Conservation (phyloP, 371 early-diverging fungal genomes). For the Saksenaea oblongispora region DNA sequence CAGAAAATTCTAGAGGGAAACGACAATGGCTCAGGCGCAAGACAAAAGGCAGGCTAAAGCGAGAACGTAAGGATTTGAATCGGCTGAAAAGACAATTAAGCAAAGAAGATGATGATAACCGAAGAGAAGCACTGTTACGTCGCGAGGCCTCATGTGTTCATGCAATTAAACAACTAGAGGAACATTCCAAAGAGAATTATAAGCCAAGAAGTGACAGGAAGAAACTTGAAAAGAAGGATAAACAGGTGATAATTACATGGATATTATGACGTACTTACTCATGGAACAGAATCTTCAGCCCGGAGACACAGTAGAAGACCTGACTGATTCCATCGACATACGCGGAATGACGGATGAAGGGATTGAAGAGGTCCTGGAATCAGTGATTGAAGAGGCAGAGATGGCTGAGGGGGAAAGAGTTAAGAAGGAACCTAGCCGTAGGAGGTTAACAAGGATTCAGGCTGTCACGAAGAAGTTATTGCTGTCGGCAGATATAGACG, state of each 20-base stretch:
- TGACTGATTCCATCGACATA: not conserved
- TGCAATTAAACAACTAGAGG: not conserved
- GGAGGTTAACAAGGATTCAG: not conserved
- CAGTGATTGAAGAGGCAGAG: conserved; percentile 31
- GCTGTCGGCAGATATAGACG: not conserved
- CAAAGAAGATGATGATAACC: too few relatives aligned
- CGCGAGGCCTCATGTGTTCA: not conserved
- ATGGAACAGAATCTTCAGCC: not conserved
- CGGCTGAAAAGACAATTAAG: not conserved
- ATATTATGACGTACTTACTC: not conserved
- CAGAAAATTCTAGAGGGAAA: too few relatives aligned
- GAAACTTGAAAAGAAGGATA: not conserved
- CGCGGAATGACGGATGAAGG: not conserved
- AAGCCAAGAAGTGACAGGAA: not conserved
- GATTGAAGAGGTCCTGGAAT: not conserved
- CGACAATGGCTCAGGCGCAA: too few relatives aligned
- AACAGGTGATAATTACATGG: not conserved
- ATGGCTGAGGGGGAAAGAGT: conserved; percentile 20
- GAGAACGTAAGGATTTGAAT: too few relatives aligned
- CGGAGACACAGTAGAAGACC: not conserved
- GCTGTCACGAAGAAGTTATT: not conserved
- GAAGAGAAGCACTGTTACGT: not conserved
- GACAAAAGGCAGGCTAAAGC: too few relatives aligned
- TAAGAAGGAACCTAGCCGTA: conserved; percentile 11
- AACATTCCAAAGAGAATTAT: not conserved